Percentiles rank a stretch among this genome's conserved stretches.
These are phyloP conservation scores for Emmonsiellopsis sp. DNA, from an alignment of 2,329 filamentous ascomycete species.

Conservation along the genomic window DNA sequence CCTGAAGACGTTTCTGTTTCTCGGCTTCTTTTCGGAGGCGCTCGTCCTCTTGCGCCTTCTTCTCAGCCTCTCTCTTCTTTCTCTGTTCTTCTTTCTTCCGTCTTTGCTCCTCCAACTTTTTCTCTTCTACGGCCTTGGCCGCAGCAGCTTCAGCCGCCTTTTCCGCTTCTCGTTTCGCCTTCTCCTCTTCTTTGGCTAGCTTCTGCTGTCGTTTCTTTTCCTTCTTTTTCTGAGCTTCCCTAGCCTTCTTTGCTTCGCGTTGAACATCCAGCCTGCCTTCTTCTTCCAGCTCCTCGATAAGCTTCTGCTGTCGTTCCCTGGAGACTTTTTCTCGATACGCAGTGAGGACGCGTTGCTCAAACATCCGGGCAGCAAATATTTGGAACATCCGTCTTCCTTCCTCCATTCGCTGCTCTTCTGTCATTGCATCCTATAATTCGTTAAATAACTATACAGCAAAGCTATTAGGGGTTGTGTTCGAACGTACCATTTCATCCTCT, in stretches of 20 bases:
- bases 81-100: conserved; percentile 81
- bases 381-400: conserved; percentile 98
- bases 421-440: conserved; percentile 72
- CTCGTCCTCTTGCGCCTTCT: conserved; percentile 84
- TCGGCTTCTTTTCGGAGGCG: conserved; percentile 76
- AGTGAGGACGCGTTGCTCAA: conserved; percentile 90
- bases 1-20: conserved; percentile 64
- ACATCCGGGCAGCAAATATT: conserved; percentile 98
- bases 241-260: conserved; percentile 84
- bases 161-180: conserved; percentile 76
- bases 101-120: conserved; percentile 69
- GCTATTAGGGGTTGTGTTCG: conserved; percentile 22
- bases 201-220: conserved; percentile 88
- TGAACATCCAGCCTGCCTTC: conserved; percentile 67
- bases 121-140: conserved; percentile 63
- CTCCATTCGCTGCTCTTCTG: conserved; percentile 97
- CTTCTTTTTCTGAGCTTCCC: conserved; percentile 90
- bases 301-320: conserved; percentile 77
- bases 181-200: conserved; percentile 81
- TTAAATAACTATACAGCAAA: conserved; percentile 20
- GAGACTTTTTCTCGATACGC: conserved; percentile 98
- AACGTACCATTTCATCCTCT: conserved; percentile 53
- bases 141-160: conserved; percentile 80
- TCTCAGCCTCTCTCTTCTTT: conserved; percentile 82
- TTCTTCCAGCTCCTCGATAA: conserved; percentile 84